Evolutionary conservation across 305 asterid genomes (phyloP), one percentile per base, ranked within the genome.

Genomic region (Rubia peregrina): DNA sequence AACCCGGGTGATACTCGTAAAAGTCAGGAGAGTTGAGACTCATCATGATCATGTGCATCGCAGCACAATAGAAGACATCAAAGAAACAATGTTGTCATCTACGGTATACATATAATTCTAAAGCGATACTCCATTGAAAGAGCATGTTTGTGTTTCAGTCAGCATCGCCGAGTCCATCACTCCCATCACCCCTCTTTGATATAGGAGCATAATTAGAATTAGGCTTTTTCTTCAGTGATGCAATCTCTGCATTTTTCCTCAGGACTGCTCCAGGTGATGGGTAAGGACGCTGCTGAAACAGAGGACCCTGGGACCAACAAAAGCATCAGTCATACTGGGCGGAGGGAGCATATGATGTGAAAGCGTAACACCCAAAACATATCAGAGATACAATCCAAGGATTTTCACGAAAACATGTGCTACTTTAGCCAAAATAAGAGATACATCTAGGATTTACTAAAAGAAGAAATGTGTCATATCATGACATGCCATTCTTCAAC

Each of bases 141-240:
- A 48, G 71, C 41, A n/a, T n/a, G n/a, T n/a, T n/a, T n/a, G 21
- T 65, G 40, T 30, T 63, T 90, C 81, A 93, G 71, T 90, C 98
- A 49, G 97, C 98, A 43, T 93, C 96, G 11, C 98, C 98, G 6
- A 93, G 89, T 55, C 98, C 97, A 79, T 93, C 98, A 71, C 94
- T 93, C 62, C 98, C 97, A 76, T 93, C 98, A n/a, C 97, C 97
- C 87, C 96, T 89, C 92, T 90, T 93, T 71, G 96, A 90, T 75
- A 93, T 93, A 11, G 90, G 80, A 66, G 91, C 88, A 65, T 73
- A 83, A 71, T 71, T 72, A 6, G 96, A 83, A 59, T 78, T 81
- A 36, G 81, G 79, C 73, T 77, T 87, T 76, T 93, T 93, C 92
- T 86, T 93, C 73, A 85, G 87, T 26, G 94, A 89, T 19, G 97